Evolutionary conservation across 129 eudicot genomes (phyloP).

Genomic region (Smallanthus sonchifolius): DNA sequence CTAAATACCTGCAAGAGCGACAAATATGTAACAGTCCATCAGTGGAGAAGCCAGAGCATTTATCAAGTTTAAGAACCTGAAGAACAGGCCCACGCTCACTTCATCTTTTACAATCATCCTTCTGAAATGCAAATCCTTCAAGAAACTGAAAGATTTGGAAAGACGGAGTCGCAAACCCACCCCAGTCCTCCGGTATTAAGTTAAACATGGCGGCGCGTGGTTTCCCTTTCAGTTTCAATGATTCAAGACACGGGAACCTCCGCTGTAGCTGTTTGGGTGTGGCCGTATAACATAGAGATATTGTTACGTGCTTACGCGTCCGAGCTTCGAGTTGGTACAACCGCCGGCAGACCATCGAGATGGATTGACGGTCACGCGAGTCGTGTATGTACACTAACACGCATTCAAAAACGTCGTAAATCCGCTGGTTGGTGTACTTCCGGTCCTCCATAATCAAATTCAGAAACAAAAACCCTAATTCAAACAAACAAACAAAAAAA

Average conservation of each 20-base stretch:
- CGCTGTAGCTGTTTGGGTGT: conserved; percentile 53
- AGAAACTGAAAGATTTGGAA: conserved; percentile 32
- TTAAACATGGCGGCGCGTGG: conserved; percentile 94
- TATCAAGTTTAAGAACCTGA: conserved; percentile 62
- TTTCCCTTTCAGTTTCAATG: conserved; percentile 70
- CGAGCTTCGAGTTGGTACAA: conserved; percentile 61
- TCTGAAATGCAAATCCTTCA: conserved; percentile 62
- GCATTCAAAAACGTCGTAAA: conserved; percentile 43
- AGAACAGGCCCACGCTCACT: conserved; percentile 43
- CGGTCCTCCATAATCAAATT: conserved; percentile 13
- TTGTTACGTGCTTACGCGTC: conserved; percentile 78
- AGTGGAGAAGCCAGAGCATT: conserved; percentile 76
- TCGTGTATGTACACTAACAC: conserved; percentile 56
- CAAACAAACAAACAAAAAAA: too few relatives aligned
- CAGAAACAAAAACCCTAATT: not conserved
- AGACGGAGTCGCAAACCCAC: conserved; percentile 70
- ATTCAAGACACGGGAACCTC: conserved; percentile 58
- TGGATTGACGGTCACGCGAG: conserved; percentile 64
- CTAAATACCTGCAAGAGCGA: conserved; percentile 60
- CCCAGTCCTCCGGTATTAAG: conserved; percentile 84
- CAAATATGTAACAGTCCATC: conserved; percentile 56
- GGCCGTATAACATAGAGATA: conserved; percentile 62
- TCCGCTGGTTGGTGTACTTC: conserved; percentile 12
- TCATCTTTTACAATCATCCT: conserved; percentile 73
- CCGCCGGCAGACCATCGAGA: conserved; percentile 57